Percentiles rank a stretch among this genome's conserved stretches.
Conservation (phyloP, 2,329 filamentous ascomycete species). For the Fusarium subtropicale region DNA sequence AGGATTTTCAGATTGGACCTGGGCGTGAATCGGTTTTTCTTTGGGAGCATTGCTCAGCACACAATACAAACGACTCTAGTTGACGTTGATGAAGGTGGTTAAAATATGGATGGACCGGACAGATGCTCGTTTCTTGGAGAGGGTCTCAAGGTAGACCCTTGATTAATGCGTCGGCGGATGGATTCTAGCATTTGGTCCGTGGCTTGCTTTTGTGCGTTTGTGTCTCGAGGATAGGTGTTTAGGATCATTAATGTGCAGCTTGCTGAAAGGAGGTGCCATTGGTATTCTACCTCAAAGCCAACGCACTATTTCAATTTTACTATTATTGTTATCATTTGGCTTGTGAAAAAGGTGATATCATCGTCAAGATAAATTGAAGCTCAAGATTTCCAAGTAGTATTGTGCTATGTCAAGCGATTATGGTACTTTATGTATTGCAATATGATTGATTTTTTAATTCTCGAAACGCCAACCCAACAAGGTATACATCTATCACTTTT, state of each 20-base stretch:
- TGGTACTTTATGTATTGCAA: constrained; percentile 2
- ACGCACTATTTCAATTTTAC: constrained; percentile 39
- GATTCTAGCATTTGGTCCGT: constrained; percentile 31
- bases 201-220: constrained; percentile 42
- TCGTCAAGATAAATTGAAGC: not conserved
- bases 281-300: constrained; percentile 32
- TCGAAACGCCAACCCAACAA: constrained; percentile 43
- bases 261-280: constrained; percentile 28
- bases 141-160: constrained; percentile 19
- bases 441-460: constrained; percentile 30
- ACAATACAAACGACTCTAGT: constrained; percentile 45
- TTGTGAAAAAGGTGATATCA: not conserved
- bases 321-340: constrained; percentile 17
- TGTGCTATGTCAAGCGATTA: not conserved
- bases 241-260: constrained; percentile 45
- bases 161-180: constrained; percentile 41
- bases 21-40: constrained; percentile 42
- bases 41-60: constrained; percentile 44
- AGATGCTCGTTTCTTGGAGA: constrained; percentile 29
- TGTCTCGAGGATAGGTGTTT: constrained; percentile 47
- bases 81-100: constrained; percentile 42
- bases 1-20: constrained; percentile 46
- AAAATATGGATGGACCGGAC: constrained; percentile 40
- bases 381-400: constrained; percentile 8
- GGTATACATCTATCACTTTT: constrained; percentile 41